phyloP scores from a whole-genome alignment of 139 green algal genomes.

The Chlamydomonas sp. region DNA sequence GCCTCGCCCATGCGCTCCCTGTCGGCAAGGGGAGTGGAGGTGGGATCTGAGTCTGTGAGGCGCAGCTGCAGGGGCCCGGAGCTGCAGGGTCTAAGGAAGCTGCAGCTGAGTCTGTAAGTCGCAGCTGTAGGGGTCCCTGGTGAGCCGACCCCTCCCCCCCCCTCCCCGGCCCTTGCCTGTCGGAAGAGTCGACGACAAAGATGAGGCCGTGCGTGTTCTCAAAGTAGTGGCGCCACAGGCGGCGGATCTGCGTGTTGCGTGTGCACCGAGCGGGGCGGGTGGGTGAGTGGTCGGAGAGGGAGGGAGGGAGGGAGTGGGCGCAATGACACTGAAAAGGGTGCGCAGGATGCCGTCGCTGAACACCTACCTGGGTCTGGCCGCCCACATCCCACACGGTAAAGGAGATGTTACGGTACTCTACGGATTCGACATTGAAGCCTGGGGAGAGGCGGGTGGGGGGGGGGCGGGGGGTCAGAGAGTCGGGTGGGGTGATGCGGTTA shows the following conservation, averaged over 20 bases:
- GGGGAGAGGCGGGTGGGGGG: not conserved
- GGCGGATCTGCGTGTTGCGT: slow-evolving; percentile 11
- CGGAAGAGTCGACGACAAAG: slow-evolving; percentile 31
- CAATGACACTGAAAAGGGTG: not conserved
- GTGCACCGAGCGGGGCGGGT: not conserved
- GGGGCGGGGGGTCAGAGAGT: no score
- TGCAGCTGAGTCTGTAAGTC: no score
- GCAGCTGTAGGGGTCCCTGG: no score
- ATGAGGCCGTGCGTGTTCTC: slow-evolving; percentile 23
- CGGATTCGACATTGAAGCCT: slow-evolving; percentile 96
- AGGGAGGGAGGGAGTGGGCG: not conserved
- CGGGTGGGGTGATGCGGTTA: no score
- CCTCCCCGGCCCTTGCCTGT: slow-evolving; percentile 81
- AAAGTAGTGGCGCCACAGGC: slow-evolving; percentile 36
- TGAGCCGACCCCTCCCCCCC: slow-evolving; percentile 90
- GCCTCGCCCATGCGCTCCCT: slow-evolving; percentile 88
- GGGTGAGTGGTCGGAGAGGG: slow-evolving; percentile 11
- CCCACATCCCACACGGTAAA: slow-evolving; percentile 95
- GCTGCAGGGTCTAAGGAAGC: no score
- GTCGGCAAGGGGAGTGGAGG: no score
- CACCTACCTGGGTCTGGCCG: slow-evolving; percentile 83
- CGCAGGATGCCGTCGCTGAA: not conserved
- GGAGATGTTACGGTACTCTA: slow-evolving; percentile 95
- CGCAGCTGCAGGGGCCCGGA: no score
- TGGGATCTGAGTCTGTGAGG: no score